A percentile compares a stretch with the other conserved stretches of the same genome.
These are phyloP conservation scores for Boletales sp. DNA, from an alignment of 768 basidiomycete genomes.

Conservation along the genomic window DNA sequence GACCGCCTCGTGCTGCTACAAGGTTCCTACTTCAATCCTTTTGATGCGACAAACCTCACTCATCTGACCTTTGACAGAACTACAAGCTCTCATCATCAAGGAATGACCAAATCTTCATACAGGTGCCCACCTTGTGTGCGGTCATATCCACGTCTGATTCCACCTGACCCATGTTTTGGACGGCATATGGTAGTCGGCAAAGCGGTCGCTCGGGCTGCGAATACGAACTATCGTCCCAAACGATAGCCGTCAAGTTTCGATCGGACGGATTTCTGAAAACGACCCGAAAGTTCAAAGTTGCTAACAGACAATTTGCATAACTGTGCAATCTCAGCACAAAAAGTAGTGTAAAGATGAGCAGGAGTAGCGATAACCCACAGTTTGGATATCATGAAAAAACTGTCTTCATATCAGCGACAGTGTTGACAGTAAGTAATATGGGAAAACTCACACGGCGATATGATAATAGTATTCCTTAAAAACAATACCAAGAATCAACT, in stretches of 20 bases:
- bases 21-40: no score
- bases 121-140: no score
- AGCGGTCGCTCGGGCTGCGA: no score
- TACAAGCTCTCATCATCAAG: no score
- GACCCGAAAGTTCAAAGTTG: slow-evolving; percentile 13
- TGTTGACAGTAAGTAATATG: background rate
- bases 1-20: no score
- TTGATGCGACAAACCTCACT: no score
- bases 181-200: no score
- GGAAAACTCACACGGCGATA: slow-evolving; percentile 15
- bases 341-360: no score
- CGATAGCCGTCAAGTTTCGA: background rate
- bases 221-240: slow-evolving; percentile 2
- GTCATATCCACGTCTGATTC: no score
- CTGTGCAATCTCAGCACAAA: background rate
- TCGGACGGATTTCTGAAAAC: slow-evolving; percentile 6
- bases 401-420: background rate
- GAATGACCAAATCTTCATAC: no score
- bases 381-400: slow-evolving; percentile 14
- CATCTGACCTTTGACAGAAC: no score
- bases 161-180: no score
- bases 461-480: slow-evolving; percentile 5
- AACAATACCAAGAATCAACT: slow-evolving; percentile 11
- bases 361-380: slow-evolving; percentile 3
- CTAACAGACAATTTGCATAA: slow-evolving; percentile 17